Base-by-base conservation (phyloP, 2,329 filamentous ascomycete species). In the Fusarium haematococcum region DNA sequence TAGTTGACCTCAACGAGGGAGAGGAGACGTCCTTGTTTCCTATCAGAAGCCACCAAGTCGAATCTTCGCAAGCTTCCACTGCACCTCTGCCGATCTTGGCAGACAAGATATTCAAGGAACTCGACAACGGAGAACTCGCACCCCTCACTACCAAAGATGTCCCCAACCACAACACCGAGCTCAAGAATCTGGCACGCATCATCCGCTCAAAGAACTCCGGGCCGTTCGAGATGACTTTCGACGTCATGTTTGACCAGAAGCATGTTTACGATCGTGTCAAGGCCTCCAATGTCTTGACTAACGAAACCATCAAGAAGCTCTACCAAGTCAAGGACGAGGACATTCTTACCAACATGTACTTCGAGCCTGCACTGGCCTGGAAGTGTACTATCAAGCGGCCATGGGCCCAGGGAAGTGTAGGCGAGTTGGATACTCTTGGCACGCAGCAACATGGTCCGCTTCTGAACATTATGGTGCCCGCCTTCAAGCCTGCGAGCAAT, bases 201-300 rank as follows among this genome's bases (percentile, higher is more conserved):
- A 75, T 88, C 3, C 83, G 87, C 0, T 86, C 84, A 11, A 89
- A 89, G 76, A 89, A 88, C 64, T 80, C 86, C 0, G 87, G 87
- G 0, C 87, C 87, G 0, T 89, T 83, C 65, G 86, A 89, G 74
- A 78, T 89, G 50, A 88, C 87, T 0, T 82, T 88, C 23, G 87
- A 89, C 66, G 81, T 88, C 54, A 85, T 89, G 79, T 89, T 89
- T 71, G 80, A 80, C 5, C 41, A 45, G 74, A 80, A 1, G 58
- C 69, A 5, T 1, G 77, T 78, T 0, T 88, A 85, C 63, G 32
- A 79, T 1, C 66, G 74, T 6, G 81, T 87, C 20, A 84, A 84
- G 60, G 63, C 75, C 0, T 79, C 84, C 0, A 79, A 81, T 20
- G 20, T 86, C 0, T 77, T 88, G 2, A 80, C 80, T 27, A 68